Evolutionary conservation across 2,329 filamentous ascomycete genomes (phyloP).

Genomic region (Claviceps monticola): DNA sequence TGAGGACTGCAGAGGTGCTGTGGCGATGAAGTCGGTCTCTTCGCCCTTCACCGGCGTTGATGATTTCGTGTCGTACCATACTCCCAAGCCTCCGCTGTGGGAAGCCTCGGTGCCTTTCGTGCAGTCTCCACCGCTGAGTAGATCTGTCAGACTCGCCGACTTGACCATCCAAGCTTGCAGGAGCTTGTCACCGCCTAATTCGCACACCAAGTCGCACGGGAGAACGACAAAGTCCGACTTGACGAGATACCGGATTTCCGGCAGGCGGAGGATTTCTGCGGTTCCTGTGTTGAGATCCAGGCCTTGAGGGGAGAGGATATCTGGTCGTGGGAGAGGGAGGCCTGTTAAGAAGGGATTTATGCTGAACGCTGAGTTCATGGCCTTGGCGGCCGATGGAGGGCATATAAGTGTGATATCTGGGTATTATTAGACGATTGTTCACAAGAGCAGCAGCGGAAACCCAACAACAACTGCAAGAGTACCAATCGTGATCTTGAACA

Average conservation of each 20-base stretch:
- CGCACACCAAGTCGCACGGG: slow-evolving; percentile 87
- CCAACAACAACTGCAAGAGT: not conserved
- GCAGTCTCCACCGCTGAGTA: slow-evolving; percentile 34
- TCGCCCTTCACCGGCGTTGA: slow-evolving; percentile 72
- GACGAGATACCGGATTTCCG: slow-evolving; percentile 66
- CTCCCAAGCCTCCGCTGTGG: slow-evolving; percentile 65
- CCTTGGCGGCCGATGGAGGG: slow-evolving; percentile 49
- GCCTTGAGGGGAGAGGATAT: slow-evolving; percentile 60
- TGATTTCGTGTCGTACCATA: slow-evolving; percentile 79
- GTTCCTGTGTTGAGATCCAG: slow-evolving; percentile 79
- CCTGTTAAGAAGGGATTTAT: slow-evolving; percentile 67
- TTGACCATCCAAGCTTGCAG: slow-evolving; percentile 88
- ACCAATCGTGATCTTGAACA: not conserved
- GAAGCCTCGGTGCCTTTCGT: slow-evolving; percentile 23
- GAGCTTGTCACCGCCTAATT: slow-evolving; percentile 68
- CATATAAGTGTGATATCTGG: slow-evolving; percentile 49
- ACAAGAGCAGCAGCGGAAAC: too few species aligned
- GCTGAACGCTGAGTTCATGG: slow-evolving; percentile 56
- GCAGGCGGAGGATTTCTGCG: slow-evolving; percentile 72
- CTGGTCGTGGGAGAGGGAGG: slow-evolving; percentile 58
- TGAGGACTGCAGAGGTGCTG: slow-evolving; percentile 49
- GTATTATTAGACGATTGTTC: not conserved
- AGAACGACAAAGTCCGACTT: slow-evolving; percentile 79
- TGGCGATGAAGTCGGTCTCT: slow-evolving; percentile 84
- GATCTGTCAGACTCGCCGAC: slow-evolving; percentile 53